Base-by-base conservation (phyloP, 106 monocot genomes). In the Dioscorea dumetorum region DNA sequence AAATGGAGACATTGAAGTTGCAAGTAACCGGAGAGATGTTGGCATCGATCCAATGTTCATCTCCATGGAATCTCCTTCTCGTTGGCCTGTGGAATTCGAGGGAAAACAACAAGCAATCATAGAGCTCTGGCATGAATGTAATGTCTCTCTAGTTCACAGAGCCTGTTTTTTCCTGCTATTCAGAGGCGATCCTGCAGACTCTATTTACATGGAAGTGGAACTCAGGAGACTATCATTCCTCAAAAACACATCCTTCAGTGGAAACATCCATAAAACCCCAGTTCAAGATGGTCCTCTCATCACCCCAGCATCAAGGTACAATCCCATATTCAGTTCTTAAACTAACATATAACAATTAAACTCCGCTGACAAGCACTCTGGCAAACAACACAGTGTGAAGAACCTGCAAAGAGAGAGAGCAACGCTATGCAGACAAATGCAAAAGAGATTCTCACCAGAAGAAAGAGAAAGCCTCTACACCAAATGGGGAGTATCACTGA, bases 201-300 rank as follows among this genome's bases (percentile, higher is more conserved):
- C 93, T 13, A 93, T 99, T 67, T 99, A 99, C 77, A 83, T 99
- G 82, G 99, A 99, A 74, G 93, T 99, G n/a, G 99, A 99, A 70
- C 79, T 87, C 50, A 80, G 93, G 69, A 80, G 99, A 63, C 73
- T 99, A 20, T 81, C 82, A 50, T 99, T 93, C 68, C 69, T 99
- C 5, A 93, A 81, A 63, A 79, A 35, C 57, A 71, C 74, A 17
- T 83, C 73, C 33, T 51, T 75, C n/a, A 33, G 51, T 10, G 73
- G 77, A 67, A 66, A 76, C 63, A 41, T 52, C 57, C 50, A 61
- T 65, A 70, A 62, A 50, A 41, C 69, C 18, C 31, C 70, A 41
- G 60, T 33, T 5, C 63, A 61, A 49, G 80, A 72, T 63, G 71
- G 67, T 23, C 77, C 35, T 20, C 64, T 56, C 35, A 59, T 59